Conservation (phyloP, 441 rosid species). For the Bruguiera hainesii region DNA sequence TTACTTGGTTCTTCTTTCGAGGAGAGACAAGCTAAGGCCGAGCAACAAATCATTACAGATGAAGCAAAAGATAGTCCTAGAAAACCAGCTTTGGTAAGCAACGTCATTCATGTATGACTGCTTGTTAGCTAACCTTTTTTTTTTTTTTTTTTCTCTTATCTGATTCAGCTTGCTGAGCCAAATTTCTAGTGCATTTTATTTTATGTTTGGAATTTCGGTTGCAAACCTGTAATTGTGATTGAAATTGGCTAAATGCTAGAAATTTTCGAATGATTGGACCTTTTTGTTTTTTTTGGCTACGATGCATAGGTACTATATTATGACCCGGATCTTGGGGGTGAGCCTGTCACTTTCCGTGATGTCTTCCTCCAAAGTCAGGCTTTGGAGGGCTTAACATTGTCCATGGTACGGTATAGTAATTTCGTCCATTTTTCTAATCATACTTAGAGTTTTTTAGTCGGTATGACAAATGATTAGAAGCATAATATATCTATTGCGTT, state of each 20-base stretch:
- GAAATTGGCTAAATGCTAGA: conserved; percentile 1
- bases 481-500: not conserved
- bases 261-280: not conserved
- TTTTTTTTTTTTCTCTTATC: not conserved
- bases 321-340: conserved; percentile 82
- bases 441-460: conserved; percentile 4
- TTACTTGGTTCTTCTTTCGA: conserved; percentile 33
- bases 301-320: conserved; percentile 68
- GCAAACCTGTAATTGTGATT: not conserved
- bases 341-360: conserved; percentile 80
- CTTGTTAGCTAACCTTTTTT: too few species aligned
- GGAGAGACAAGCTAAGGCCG: conserved; percentile 40
- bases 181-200: not conserved
- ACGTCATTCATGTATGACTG: not conserved
- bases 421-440: conserved; percentile 9
- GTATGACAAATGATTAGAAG: conserved; percentile 7
- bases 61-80: conserved; percentile 50
- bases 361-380: conserved; percentile 98
- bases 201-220: not conserved
- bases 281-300: conserved; percentile 19
- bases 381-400: conserved; percentile 79
- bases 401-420: conserved; percentile 60
- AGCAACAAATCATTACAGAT: conserved; percentile 45
- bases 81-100: conserved; percentile 50
- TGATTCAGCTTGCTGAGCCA: not conserved